Base-by-base conservation (phyloP, 2,329 filamentous ascomycete genomes). In the Juglanconis juglandina region DNA sequence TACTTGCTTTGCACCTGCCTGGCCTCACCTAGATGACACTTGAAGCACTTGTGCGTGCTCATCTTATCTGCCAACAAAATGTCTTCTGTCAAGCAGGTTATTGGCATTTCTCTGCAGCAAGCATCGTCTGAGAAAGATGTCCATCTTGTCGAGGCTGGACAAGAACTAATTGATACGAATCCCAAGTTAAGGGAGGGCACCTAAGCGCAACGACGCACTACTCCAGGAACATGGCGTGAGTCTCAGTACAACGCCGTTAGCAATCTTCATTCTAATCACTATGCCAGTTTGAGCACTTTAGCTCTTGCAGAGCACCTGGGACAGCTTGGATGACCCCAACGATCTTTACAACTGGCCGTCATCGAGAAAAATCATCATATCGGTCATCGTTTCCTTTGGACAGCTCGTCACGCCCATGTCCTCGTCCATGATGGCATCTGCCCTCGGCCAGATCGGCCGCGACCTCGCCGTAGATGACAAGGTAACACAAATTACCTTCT, bases 331-430 rank as follows among this genome's bases (percentile, higher is more conserved):
- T 10, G 63, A 65, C 39, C 59, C 64, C n/a, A 14, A 53, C 14
- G 49, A 65, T 30, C 64, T 63, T 2, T 63, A 64, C 53, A 66
- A 65, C 51, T 66, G 64, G 64, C 33, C 57, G 5, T 24, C 56
- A 3, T 55, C 24, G 49, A 59, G 59, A 49, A 65, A 66, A 35
- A 34, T 62, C 50, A 39, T 58, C 2, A 69, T 70, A 33, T 69
- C 65, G 4, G 37, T 75, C 32, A 61, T 76, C 34, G 67, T 69
- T 46, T 75, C 74, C 0, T 62, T 70, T 3, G 68, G 71, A 4
- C 67, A 73, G n/a, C 69, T 76, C 6, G 69, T 75, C 6, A 75
- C 72, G 0, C 62, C 71, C n/a, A 72, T 76, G 69, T 70, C 73
- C 0, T 70, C 73, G 1, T 71, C 69, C 51, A 75, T 75, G 63